Evolutionary conservation across 345 rosid species (phyloP), one percentile per base, ranked within the genome.

Genomic region (Brassica nigra): DNA sequence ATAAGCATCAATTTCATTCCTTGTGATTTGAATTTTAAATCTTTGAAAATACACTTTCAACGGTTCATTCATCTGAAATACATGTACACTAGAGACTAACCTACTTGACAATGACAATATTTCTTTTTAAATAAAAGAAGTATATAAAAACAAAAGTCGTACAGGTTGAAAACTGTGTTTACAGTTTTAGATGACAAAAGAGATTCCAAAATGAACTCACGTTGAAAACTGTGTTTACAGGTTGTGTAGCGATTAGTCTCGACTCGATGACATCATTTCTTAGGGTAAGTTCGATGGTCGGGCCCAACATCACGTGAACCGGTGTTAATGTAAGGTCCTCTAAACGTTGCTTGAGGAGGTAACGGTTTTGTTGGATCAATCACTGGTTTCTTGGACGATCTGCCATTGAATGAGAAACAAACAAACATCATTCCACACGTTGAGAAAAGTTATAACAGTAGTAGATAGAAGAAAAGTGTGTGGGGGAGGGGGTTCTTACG

Each of bases 231-330:
- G 0, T 18, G 73, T 14, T 58, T 66, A 52, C 36, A 30, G 54
- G 39, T 67, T 70, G 64, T 18, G 62, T 52, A 44, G 52, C 52
- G 5, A 44, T 44, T 49, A 4, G 57, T 14, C 42, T 54, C 10
- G 54, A 65, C 1, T 30, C 3, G 23, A 6, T 7, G 0, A 63
- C 31, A 39, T 90, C 82, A 91, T 78, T 93, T 91, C 95, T 92
- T 89, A 7, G 87, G 59, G 86, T 93, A 88, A 37, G 86, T 76
- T 80, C 67, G 89, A 75, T 83, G 86, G 74, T 95, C 98, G 36
- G 97, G 99, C 76, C 98, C 99, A 71, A 91, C 77, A 74, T 95
- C 98, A 16, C 91, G 93, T 67, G 98, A 91, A 10, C 98, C 97
- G 0, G 98, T 90, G 84, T 95, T 93, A 15, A 95, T 85, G 87